Evolutionary conservation across 1,139 yeast genomes (phyloP).

Genomic region (Protomyces lactucae-debilis): DNA sequence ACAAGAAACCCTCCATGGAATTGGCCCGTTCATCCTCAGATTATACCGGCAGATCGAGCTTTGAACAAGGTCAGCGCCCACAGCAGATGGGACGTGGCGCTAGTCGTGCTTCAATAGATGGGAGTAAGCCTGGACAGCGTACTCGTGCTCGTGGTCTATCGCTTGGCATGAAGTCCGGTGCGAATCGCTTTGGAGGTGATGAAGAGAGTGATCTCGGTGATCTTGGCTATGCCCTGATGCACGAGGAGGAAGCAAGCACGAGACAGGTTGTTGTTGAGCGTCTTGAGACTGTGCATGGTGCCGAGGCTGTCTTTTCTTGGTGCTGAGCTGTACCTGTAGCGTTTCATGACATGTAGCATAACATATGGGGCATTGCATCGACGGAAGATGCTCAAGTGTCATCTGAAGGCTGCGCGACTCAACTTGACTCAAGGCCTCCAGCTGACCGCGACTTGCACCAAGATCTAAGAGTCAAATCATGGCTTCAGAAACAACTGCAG

Average conservation of each 20-base stretch:
- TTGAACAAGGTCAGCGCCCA: not conserved
- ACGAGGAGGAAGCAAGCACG: conserved; percentile 37
- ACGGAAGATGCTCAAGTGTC: not conserved
- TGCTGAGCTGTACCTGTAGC: conserved; percentile 42
- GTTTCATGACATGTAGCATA: no score
- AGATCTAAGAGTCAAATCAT: not conserved
- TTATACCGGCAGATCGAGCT: conserved; percentile 1
- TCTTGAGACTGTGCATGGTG: conserved; percentile 52
- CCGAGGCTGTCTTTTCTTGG: conserved; percentile 60
- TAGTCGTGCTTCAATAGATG: not conserved
- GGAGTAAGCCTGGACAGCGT: not conserved
- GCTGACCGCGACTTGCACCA: not conserved
- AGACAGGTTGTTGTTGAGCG: conserved; percentile 58
- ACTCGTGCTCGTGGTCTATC: conserved; percentile 5
- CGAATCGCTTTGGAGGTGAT: conserved; percentile 11
- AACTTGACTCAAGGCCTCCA: no score
- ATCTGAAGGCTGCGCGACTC: not conserved
- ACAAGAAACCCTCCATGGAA: conserved; percentile 26
- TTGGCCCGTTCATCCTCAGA: not conserved
- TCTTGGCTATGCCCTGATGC: conserved; percentile 39
- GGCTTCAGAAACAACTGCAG: not conserved
- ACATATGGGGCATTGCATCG: no score
- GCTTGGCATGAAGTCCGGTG: conserved; percentile 8
- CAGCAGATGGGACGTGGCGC: not conserved
- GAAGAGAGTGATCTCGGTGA: conserved; percentile 32